Evolutionary conservation across 345 rosid genomes (phyloP).

Genomic region (Aquilaria yunnanensis): DNA sequence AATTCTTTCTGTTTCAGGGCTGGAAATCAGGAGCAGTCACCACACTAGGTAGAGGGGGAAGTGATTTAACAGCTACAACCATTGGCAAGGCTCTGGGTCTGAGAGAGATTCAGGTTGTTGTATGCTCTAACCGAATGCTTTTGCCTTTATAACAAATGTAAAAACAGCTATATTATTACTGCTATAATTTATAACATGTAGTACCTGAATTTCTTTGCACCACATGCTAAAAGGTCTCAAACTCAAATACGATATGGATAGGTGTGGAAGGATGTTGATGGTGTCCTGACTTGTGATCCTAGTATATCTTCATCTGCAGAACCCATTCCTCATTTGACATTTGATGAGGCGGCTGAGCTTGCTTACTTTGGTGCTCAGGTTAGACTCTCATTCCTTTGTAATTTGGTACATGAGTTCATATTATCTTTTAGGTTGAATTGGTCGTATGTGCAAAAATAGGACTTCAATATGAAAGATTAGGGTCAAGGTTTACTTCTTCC

Average conservation of each 20-base stretch:
- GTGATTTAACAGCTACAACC: slow-evolving; percentile 93
- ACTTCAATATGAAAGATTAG: too few relatives aligned
- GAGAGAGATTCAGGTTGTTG: slow-evolving; percentile 81
- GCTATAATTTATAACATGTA: not conserved
- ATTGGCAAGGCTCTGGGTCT: slow-evolving; percentile 88
- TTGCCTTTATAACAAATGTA: not conserved
- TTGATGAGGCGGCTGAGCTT: slow-evolving; percentile 96
- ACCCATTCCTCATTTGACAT: slow-evolving; percentile 81
- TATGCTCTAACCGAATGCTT: not conserved
- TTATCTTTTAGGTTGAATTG: too few relatives aligned
- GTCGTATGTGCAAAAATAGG: too few relatives aligned
- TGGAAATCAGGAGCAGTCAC: slow-evolving; percentile 89
- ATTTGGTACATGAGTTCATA: not conserved
- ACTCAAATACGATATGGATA: slow-evolving; percentile 11
- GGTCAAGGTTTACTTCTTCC: too few relatives aligned
- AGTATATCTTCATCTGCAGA: slow-evolving; percentile 60
- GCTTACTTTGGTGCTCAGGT: slow-evolving; percentile 99
- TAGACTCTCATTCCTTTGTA: not conserved
- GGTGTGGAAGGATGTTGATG: slow-evolving; percentile 99
- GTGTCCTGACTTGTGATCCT: slow-evolving; percentile 95
- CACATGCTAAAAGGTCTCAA: not conserved
- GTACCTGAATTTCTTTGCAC: not conserved
- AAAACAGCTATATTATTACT: not conserved
- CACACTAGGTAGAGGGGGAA: slow-evolving; percentile 90
- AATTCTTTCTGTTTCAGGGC: slow-evolving; percentile 40